A percentile compares a stretch with the other conserved stretches of the same genome.
Conservation (phyloP, 208 protist species). For the Perkinsela sp. region DNA sequence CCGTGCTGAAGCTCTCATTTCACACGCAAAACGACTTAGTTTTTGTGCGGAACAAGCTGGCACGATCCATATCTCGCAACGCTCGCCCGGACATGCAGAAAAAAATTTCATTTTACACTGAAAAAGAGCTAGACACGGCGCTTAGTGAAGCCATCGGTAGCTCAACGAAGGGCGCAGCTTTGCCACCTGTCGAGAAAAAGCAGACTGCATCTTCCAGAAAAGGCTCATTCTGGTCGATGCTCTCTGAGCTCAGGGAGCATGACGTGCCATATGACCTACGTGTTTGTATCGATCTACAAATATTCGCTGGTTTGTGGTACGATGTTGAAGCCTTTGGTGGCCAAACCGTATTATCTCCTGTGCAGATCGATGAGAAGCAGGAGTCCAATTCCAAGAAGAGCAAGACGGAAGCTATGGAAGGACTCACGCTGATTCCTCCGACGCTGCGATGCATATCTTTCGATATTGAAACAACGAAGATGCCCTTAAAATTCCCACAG, state of each 20-base stretch:
- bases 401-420: too few relatives aligned
- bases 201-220: constrained; percentile 13
- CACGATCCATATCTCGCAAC: constrained; percentile 50
- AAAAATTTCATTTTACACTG: constrained; percentile 1
- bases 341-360: constrained; percentile 13
- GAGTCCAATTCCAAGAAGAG: too few relatives aligned
- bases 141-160: not conserved
- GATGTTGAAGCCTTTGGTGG: constrained; percentile 43
- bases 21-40: constrained; percentile 70
- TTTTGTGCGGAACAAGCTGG: constrained; percentile 38
- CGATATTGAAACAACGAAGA: constrained; percentile 98
- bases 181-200: not conserved
- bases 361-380: not conserved
- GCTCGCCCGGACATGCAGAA: constrained; percentile 7
- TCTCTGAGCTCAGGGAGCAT: constrained; percentile 91
- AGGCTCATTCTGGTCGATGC: constrained; percentile 19
- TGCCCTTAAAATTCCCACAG: constrained; percentile 95
- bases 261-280: constrained; percentile 96
- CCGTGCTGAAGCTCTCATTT: constrained; percentile 80
- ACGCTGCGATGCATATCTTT: constrained; percentile 73
- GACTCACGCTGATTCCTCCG: constrained; percentile 10
- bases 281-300: constrained; percentile 78
- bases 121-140: not conserved
- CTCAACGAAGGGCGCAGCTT: not conserved
- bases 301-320: constrained; percentile 88